A percentile compares a stretch with the other conserved stretches of the same genome.
These are phyloP conservation scores for Athelia sp. DNA, from an alignment of 1,284 basidiomycete species.

Conservation along the genomic window DNA sequence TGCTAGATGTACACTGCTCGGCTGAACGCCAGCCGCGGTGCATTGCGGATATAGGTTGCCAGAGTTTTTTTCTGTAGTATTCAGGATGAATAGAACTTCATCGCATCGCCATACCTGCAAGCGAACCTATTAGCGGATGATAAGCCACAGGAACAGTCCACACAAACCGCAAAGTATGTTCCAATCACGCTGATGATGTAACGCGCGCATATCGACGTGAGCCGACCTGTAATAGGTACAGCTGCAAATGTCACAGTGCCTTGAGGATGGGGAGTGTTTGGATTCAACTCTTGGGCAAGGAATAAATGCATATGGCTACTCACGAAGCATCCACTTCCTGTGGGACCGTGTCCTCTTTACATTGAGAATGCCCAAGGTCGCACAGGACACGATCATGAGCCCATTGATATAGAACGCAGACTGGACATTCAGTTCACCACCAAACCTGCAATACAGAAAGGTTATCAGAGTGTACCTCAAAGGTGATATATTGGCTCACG, in stretches of 20 bases:
- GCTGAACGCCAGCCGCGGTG: conserved; percentile 8
- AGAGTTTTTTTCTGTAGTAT: conserved; percentile 4
- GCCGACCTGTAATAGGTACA: conserved; percentile 13
- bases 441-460: conserved; percentile 6
- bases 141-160: not conserved
- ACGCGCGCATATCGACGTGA: conserved; percentile 13
- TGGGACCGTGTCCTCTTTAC: conserved; percentile 19
- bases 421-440: conserved; percentile 21
- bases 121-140: not conserved
- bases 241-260: conserved; percentile 19
- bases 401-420: conserved; percentile 17
- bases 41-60: conserved; percentile 16
- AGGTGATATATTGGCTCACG: conserved; percentile 4
- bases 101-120: conserved; percentile 21
- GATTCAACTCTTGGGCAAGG: not conserved
- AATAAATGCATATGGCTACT: conserved; percentile 3
- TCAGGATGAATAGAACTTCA: conserved; percentile 16
- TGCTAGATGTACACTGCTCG: conserved; percentile 11
- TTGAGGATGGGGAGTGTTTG: conserved; percentile 2
- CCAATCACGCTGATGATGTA: conserved; percentile 17
- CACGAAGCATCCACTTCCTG: conserved; percentile 24
- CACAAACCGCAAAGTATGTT: conserved; percentile 18
- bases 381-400: conserved; percentile 15
- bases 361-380: conserved; percentile 16
- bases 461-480: not conserved